A percentile compares a stretch with the other conserved stretches of the same genome.
These are phyloP conservation scores for Phytophthora cajani DNA, from an alignment of 352 stramenopile species.

Conservation along the genomic window DNA sequence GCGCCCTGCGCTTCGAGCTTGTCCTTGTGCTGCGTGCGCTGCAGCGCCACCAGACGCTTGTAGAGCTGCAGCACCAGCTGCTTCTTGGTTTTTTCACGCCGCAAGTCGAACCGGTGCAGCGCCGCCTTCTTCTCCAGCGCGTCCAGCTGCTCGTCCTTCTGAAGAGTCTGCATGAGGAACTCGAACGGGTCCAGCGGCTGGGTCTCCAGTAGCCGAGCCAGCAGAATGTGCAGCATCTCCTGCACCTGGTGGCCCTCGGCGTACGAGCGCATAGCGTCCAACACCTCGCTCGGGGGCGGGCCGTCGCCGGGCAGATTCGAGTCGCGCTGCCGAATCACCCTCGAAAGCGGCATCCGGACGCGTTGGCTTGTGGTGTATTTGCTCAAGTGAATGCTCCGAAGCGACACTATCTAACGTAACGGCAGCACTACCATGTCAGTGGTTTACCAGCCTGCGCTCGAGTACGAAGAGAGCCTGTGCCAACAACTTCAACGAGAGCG, in stretches of 20 bases:
- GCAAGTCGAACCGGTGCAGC: slow-evolving; percentile 61
- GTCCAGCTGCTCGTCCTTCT: slow-evolving; percentile 61
- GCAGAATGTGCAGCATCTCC: slow-evolving; percentile 67
- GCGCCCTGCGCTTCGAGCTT: slow-evolving; percentile 31
- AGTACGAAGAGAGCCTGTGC: slow-evolving; percentile 20
- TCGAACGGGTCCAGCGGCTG: slow-evolving; percentile 74
- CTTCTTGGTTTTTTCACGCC: slow-evolving; percentile 71
- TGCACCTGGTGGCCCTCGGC: slow-evolving; percentile 64
- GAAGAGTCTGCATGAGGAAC: slow-evolving; percentile 67
- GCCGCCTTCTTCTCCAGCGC: slow-evolving; percentile 51
- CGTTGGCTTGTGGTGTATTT: not conserved
- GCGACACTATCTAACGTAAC: slow-evolving; percentile 4
- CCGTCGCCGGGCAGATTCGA: slow-evolving; percentile 18
- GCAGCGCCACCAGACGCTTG: slow-evolving; percentile 60
- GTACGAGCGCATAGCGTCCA: slow-evolving; percentile 70
- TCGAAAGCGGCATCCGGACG: slow-evolving; percentile 36
- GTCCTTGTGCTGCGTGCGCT: slow-evolving; percentile 54
- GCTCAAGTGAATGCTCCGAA: slow-evolving; percentile 3
- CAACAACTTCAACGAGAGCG: slow-evolving; percentile 14
- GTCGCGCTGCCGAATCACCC: slow-evolving; percentile 42
- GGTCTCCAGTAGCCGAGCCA: slow-evolving; percentile 61
- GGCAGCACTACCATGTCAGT: not conserved
- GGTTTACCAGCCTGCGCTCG: slow-evolving; percentile 1
- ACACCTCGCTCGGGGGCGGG: slow-evolving; percentile 38
- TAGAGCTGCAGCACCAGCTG: slow-evolving; percentile 54